phyloP scores from a whole-genome alignment of 345 rosid species.

The Eucalyptus albens region DNA sequence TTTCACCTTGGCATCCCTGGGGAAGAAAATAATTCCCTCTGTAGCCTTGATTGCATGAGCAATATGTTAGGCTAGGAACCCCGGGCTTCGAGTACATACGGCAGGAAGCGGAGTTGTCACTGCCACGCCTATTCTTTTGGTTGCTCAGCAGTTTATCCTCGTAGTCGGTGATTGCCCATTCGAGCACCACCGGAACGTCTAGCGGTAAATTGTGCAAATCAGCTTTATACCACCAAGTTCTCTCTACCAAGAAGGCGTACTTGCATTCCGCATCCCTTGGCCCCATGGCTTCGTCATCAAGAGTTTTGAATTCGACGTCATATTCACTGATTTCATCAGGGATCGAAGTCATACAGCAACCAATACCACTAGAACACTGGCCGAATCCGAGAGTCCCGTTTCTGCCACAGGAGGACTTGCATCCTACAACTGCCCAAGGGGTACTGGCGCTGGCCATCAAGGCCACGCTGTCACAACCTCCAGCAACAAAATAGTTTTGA shows the following conservation, averaged over 20 bases:
- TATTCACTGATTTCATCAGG: neutral
- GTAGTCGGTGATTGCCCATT: neutral
- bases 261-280: neutral
- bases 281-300: neutral
- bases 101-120: too few species aligned
- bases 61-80: too few species aligned
- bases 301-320: neutral
- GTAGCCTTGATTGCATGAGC: neutral
- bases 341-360: neutral
- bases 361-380: neutral
- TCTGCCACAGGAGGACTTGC: neutral
- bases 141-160: neutral
- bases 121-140: neutral
- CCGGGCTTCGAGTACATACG: too few species aligned
- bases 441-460: neutral
- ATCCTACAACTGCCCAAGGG: neutral
- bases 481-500: neutral
- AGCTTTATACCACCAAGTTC: neutral
- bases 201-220: neutral
- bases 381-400: neutral
- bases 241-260: neutral
- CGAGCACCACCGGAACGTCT: neutral
- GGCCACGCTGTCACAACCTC: neutral
- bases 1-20: neutral
- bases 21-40: neutral